phyloP scores from a whole-genome alignment of 148 eudicot species.

The Amaranthus hypochondriacus region DNA sequence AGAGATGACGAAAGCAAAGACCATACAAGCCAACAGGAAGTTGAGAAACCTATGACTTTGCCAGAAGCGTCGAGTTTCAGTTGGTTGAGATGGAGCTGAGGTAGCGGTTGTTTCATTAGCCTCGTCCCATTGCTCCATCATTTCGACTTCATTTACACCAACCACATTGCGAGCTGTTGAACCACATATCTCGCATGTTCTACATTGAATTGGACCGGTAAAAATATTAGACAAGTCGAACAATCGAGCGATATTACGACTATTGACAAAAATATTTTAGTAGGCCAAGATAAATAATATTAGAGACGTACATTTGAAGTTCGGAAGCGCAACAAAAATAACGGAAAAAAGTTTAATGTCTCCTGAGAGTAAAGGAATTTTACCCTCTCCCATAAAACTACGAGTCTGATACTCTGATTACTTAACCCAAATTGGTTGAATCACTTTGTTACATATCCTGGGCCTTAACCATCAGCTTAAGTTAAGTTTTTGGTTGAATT shows the following conservation, averaged over 20 bases:
- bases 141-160: constrained; percentile 54
- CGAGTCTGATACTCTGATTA: no score
- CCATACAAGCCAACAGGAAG: constrained; percentile 84
- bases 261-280: no score
- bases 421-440: no score
- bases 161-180: constrained; percentile 69
- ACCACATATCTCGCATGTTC: constrained; percentile 85
- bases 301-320: no score
- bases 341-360: no score
- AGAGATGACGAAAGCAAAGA: constrained; percentile 88
- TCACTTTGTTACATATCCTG: no score
- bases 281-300: no score
- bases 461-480: no score
- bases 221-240: background rate
- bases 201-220: constrained; percentile 19
- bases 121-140: constrained; percentile 58
- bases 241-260: background rate
- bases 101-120: constrained; percentile 41
- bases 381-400: no score
- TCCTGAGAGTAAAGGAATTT: no score
- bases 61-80: constrained; percentile 67
- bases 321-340: no score
- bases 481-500: no score
- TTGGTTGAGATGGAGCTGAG: constrained; percentile 21
- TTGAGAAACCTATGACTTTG: constrained; percentile 82